Evolutionary conservation across 768 basidiomycete genomes (phyloP).

Genomic region (Dentipellis fragilis): DNA sequence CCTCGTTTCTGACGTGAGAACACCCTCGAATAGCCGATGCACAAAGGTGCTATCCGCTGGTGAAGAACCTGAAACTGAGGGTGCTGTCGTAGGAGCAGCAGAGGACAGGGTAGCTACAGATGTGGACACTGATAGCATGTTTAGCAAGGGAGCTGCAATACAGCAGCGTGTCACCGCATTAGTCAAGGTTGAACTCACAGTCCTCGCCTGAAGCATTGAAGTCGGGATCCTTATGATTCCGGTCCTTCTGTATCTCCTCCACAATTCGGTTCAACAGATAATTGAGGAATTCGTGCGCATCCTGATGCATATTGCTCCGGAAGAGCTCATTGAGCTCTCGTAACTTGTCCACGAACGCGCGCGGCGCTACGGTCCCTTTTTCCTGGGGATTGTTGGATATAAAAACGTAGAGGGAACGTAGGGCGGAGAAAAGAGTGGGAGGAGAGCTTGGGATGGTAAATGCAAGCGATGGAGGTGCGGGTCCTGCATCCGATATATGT

Average conservation of each 20-base stretch:
- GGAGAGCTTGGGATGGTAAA: slow-evolving; percentile 47
- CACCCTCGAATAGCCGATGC: slow-evolving; percentile 88
- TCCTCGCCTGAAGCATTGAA: slow-evolving; percentile 40
- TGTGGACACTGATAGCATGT: slow-evolving; percentile 37
- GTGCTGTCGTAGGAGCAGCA: slow-evolving; percentile 29
- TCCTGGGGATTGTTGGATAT: slow-evolving; percentile 72
- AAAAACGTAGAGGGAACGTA: slow-evolving; percentile 82
- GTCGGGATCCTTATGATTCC: slow-evolving; percentile 22
- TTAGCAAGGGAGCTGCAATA: background rate
- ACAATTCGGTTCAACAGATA: slow-evolving; percentile 88
- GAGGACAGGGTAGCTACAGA: slow-evolving; percentile 50
- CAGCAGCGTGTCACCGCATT: background rate
- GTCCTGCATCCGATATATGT: slow-evolving; percentile 23
- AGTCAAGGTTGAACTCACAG: slow-evolving; percentile 34
- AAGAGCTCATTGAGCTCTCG: slow-evolving; percentile 90
- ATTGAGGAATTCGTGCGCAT: slow-evolving; percentile 97
- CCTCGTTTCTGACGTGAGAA: slow-evolving; percentile 91
- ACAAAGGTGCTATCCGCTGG: slow-evolving; percentile 57
- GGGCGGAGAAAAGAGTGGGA: slow-evolving; percentile 79
- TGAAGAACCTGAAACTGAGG: slow-evolving; percentile 28
- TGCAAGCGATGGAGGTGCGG: slow-evolving; percentile 22
- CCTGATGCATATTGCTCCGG: slow-evolving; percentile 88
- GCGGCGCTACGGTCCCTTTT: slow-evolving; percentile 81
- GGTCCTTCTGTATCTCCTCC: slow-evolving; percentile 81
- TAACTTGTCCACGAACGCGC: slow-evolving; percentile 88